These are phyloP conservation scores for Globisporangium cylindrosporum DNA, from an alignment of 352 stramenopile species.

Conservation along the genomic window DNA sequence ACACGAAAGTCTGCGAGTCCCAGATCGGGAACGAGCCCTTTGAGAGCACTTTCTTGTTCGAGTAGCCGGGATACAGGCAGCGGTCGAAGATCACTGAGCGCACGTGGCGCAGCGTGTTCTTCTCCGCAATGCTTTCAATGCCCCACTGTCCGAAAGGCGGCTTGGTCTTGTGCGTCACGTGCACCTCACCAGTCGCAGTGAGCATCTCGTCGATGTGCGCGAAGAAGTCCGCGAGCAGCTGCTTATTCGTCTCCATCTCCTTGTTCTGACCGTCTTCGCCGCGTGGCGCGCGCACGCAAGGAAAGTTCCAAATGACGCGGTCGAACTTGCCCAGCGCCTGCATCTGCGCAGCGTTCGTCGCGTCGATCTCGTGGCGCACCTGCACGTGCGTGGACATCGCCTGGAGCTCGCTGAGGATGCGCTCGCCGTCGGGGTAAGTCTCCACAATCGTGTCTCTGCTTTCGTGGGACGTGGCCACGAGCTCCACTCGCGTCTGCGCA, in stretches of 20 bases:
- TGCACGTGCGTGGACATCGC: conserved; percentile 44
- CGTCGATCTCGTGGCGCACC: conserved; percentile 90
- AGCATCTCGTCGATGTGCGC: conserved; percentile 45
- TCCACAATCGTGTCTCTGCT: conserved; percentile 73
- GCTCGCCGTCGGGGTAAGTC: conserved; percentile 89
- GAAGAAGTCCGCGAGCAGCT: conserved; percentile 91
- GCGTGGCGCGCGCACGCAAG: conserved; percentile 85
- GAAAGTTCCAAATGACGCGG: conserved; percentile 96
- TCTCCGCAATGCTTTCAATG: conserved; percentile 64
- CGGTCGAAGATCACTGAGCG: conserved; percentile 92
- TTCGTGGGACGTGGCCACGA: conserved; percentile 94
- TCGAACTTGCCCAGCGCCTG: conserved; percentile 77
- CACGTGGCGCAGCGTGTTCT: conserved; percentile 42
- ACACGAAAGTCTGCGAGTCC: conserved; percentile 95
- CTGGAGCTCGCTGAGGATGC: conserved; percentile 76
- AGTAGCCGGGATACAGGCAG: conserved; percentile 91
- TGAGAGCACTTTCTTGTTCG: conserved; percentile 95
- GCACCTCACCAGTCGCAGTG: conserved; percentile 81
- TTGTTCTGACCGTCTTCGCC: conserved; percentile 96
- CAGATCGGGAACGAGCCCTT: conserved; percentile 95
- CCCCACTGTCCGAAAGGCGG: conserved; percentile 87
- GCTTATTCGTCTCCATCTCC: conserved; percentile 95
- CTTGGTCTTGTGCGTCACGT: conserved; percentile 97
- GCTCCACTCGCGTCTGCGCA: conserved; percentile 22
- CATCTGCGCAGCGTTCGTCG: conserved; percentile 81